These are phyloP conservation scores for Colletotrichum liriopes DNA, from an alignment of 2,329 filamentous ascomycete genomes.

Conservation along the genomic window DNA sequence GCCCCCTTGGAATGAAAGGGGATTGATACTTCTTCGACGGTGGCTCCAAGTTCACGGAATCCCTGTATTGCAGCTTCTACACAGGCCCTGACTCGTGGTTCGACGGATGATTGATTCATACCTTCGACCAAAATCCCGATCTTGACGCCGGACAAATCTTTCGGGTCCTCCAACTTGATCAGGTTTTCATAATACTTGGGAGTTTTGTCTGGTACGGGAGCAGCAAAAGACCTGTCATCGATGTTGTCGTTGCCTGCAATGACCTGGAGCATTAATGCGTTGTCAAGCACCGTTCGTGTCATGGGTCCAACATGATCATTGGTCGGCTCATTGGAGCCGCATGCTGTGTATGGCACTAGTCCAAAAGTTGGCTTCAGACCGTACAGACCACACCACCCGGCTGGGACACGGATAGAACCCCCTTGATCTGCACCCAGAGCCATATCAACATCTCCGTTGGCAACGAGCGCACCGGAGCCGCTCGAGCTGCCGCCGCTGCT, in stretches of 20 bases:
- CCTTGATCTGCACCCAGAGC: constrained; percentile 52
- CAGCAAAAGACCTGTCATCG: constrained; percentile 51
- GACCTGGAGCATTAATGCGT: constrained; percentile 55
- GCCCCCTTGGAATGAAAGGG: constrained; percentile 64
- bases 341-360: constrained; percentile 62
- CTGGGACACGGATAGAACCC: constrained; percentile 52
- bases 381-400: constrained; percentile 51
- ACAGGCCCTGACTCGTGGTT: constrained; percentile 51
- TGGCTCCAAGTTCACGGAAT: constrained; percentile 59
- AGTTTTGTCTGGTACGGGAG: constrained; percentile 57
- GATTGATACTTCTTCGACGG: constrained; percentile 61
- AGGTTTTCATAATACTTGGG: constrained; percentile 55
- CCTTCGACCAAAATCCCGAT: constrained; percentile 51
- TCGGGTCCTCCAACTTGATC: constrained; percentile 54
- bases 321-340: constrained; percentile 56
- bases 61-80: constrained; percentile 52
- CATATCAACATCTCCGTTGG: constrained; percentile 47
- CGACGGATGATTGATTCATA: constrained; percentile 15
- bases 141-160: constrained; percentile 56
- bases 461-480: constrained; percentile 51
- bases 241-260: constrained; percentile 63
- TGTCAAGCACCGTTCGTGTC: constrained; percentile 57
- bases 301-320: constrained; percentile 64
- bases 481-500: constrained; percentile 51
- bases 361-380: constrained; percentile 59